Percentiles rank a stretch among this genome's conserved stretches.
Evolutionary conservation across 169 alveolate genomes (phyloP).

Genomic region (Babesia ovis): DNA sequence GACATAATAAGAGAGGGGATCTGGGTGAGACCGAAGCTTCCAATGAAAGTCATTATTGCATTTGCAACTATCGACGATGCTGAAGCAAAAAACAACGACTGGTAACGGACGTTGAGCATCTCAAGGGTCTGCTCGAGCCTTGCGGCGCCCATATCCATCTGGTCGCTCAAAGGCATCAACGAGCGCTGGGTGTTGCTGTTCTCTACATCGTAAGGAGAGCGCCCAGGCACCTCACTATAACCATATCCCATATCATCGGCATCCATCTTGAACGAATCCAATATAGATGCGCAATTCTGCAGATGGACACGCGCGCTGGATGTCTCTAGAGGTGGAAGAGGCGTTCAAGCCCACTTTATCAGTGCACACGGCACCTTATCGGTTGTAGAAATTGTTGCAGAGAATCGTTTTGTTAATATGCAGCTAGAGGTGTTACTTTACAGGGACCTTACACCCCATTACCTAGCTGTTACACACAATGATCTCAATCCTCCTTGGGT

Average conservation of each 20-base stretch:
- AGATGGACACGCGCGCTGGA: not conserved
- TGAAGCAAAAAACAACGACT: slow-evolving; percentile 83
- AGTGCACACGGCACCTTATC: not conserved
- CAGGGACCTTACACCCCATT: slow-evolving; percentile 17
- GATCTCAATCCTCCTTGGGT: not conserved
- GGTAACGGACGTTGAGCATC: slow-evolving; percentile 84
- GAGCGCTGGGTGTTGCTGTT: slow-evolving; percentile 47
- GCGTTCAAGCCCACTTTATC: not conserved
- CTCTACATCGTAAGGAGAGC: slow-evolving; percentile 46
- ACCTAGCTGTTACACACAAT: slow-evolving; percentile 18
- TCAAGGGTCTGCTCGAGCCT: slow-evolving; percentile 85
- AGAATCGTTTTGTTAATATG: not conserved
- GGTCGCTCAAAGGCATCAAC: slow-evolving; percentile 49
- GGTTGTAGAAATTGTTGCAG: not conserved
- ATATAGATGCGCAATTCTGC: not conserved
- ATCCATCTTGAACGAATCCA: slow-evolving; percentile 21
- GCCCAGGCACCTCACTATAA: slow-evolving; percentile 65
- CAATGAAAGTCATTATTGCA: slow-evolving; percentile 74
- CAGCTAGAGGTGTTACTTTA: not conserved
- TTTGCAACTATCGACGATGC: slow-evolving; percentile 80
- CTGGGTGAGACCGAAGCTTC: slow-evolving; percentile 58
- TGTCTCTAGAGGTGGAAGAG: not conserved
- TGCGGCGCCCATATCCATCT: slow-evolving; percentile 87
- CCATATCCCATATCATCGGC: slow-evolving; percentile 43
- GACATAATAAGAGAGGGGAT: slow-evolving; percentile 55